A percentile compares a stretch with the other conserved stretches of the same genome.
Evolutionary conservation across 345 rosid genomes (phyloP).

Genomic region (Orychophragmus violaceus): DNA sequence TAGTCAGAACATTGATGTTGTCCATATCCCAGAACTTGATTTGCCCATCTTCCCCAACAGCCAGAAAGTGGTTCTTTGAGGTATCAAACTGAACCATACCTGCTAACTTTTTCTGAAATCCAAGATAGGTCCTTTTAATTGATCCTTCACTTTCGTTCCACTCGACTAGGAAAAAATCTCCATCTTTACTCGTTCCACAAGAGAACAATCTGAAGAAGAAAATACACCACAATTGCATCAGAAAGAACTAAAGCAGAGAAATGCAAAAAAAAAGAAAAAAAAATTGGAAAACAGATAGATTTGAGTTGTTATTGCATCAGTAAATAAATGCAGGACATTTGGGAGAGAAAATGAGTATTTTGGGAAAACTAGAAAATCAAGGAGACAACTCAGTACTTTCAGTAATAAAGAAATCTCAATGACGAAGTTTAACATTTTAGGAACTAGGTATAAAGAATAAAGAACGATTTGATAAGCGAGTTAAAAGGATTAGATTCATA

Average conservation of each 20-base stretch:
- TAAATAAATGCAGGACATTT: background rate
- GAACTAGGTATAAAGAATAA: background rate
- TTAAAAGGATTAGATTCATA: background rate
- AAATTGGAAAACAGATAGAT: background rate
- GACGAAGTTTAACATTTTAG: background rate
- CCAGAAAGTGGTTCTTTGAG: conserved; percentile 77
- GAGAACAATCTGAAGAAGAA: conserved; percentile 63
- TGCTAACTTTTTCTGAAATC: conserved; percentile 54
- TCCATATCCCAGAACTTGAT: conserved; percentile 98
- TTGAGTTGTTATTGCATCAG: background rate
- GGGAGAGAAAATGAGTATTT: background rate
- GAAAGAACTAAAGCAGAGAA: conserved; percentile 1
- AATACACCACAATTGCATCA: background rate
- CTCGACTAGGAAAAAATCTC: conserved; percentile 76
- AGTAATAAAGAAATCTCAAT: background rate
- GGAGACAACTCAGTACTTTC: background rate
- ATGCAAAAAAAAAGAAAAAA: background rate
- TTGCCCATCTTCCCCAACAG: conserved; percentile 82
- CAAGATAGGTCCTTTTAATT: conserved; percentile 62
- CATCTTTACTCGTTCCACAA: conserved; percentile 90
- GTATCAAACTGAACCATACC: conserved; percentile 85
- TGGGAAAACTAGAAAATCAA: background rate
- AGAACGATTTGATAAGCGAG: background rate
- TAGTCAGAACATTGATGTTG: conserved; percentile 42
- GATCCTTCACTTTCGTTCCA: conserved; percentile 97